Evolutionary conservation across 495 filamentous ascomycete genomes (phyloP), one percentile per base, ranked within the genome.

Genomic region (Penicillium goetzii): DNA sequence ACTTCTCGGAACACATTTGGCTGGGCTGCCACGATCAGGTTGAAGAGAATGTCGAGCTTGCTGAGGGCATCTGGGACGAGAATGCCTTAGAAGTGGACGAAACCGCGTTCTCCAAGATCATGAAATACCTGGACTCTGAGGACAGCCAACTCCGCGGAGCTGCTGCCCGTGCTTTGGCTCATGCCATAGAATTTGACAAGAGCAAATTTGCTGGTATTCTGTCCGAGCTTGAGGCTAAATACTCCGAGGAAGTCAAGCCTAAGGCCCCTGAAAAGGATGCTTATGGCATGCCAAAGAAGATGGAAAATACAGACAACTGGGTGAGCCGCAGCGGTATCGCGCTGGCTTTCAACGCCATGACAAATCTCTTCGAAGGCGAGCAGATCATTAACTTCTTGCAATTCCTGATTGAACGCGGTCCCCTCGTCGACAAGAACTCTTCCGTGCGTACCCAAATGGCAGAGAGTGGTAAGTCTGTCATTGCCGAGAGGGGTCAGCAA

Each of bases 1-100:
- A 88, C 33, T 94, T 92, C 70, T 93, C 88, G 10, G 90, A 92
- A 61, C 92, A 98, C 67, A 90, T 98, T 14, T 98, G 94, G 94
- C 82, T 99, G 25, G 89, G 88, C 56, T 94, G 86, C 73, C 93
- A 98, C 69, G 95, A 99, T 62, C 91, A 95, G 60, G 85, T 90
- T 0, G 87, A 92, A 14, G 95, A 97, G 69, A 97, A 98, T 67
- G 83, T 81, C 7, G 92, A 96, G 40, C 80, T 97, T 32, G 94
- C 89, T 2, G 84, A 84, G 30, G 86, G 90, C 0, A 97, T 98
- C 38, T 98, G 96, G 95, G 92, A 97, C 73, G 94, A 96, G 63
- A 97, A 93, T 71, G 90, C 84, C 1, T 86, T 99, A 52, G 79
- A 92, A 64, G 75, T 90, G n/a, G 83, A 88, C 56, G 81, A 88